Evolutionary conservation across 192 early-diverging fungal species (phyloP).

Genomic region (Pilobolus umbonatus): DNA sequence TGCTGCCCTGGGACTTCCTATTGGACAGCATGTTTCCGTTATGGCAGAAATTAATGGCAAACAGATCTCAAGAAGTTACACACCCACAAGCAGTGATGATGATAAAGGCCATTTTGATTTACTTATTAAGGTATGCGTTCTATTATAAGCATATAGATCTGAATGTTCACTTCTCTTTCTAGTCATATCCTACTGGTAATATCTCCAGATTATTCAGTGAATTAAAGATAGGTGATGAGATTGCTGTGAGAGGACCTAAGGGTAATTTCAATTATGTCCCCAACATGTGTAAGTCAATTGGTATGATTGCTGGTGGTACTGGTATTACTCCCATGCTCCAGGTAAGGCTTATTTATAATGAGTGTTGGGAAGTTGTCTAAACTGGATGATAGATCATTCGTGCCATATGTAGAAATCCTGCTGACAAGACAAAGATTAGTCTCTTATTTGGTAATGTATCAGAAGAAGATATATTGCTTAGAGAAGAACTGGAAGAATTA

Average conservation of each 20-base stretch:
- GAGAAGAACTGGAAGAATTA: slow-evolving; percentile 76
- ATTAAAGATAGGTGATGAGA: slow-evolving; percentile 67
- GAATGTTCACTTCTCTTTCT: neutral
- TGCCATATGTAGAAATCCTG: slow-evolving; percentile 76
- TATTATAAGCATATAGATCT: neutral
- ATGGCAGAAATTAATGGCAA: slow-evolving; percentile 82
- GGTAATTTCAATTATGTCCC: slow-evolving; percentile 83
- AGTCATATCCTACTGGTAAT: slow-evolving; percentile 79
- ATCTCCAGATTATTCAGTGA: slow-evolving; percentile 70
- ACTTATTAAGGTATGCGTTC: slow-evolving; percentile 73
- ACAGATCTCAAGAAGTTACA: slow-evolving; percentile 82
- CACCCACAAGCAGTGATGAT: slow-evolving; percentile 81
- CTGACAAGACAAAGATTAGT: slow-evolving; percentile 80
- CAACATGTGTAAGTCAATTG: slow-evolving; percentile 71
- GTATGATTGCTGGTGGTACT: slow-evolving; percentile 75
- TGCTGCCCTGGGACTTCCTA: slow-evolving; percentile 77
- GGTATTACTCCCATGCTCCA: slow-evolving; percentile 74
- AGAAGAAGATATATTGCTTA: slow-evolving; percentile 83
- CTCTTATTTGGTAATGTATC: slow-evolving; percentile 93
- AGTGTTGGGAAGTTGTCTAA: slow-evolving; percentile 2
- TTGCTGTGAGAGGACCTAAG: slow-evolving; percentile 84
- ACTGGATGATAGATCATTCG: slow-evolving; percentile 64
- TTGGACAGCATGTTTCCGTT: slow-evolving; percentile 90
- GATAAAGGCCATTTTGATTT: slow-evolving; percentile 87
- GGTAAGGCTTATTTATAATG: too few species aligned